These are phyloP conservation scores for Anthracocystis setariae DNA, from an alignment of 1,284 basidiomycete genomes.

Conservation along the genomic window DNA sequence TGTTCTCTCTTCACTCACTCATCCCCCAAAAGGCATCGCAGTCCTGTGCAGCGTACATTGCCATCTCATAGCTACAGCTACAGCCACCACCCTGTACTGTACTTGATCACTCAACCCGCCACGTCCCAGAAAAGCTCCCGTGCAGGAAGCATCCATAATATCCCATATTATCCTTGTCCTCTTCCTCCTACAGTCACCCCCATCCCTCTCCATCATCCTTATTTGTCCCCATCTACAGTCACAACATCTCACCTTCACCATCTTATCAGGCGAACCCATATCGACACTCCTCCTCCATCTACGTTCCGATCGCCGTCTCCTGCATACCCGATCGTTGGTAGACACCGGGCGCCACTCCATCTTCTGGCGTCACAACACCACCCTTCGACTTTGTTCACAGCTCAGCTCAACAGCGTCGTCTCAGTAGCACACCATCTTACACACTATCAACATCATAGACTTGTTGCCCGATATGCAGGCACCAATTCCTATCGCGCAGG, in stretches of 20 bases:
- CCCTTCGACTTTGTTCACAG: neutral
- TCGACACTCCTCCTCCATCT: slow-evolving; percentile 9
- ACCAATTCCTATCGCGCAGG: slow-evolving; percentile 49
- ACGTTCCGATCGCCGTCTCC: slow-evolving; percentile 1
- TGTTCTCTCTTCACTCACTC: neutral
- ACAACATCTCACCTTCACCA: slow-evolving; percentile 8
- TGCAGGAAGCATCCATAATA: slow-evolving; percentile 28
- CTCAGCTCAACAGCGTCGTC: slow-evolving; percentile 7
- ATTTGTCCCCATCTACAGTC: slow-evolving; percentile 30
- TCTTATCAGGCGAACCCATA: slow-evolving; percentile 7
- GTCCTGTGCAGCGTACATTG: slow-evolving; percentile 22
- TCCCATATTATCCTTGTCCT: slow-evolving; percentile 18
- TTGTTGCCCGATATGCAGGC: slow-evolving; percentile 49
- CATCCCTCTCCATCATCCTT: slow-evolving; percentile 3
- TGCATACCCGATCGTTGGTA: slow-evolving; percentile 2
- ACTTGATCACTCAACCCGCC: slow-evolving; percentile 13
- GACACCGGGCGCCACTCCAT: neutral
- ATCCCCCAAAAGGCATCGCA: slow-evolving; percentile 16
- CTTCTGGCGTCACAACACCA: too few species aligned
- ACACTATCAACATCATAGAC: slow-evolving; percentile 6
- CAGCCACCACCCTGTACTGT: too few species aligned
- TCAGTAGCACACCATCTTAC: neutral
- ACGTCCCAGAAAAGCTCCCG: slow-evolving; percentile 37
- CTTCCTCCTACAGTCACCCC: slow-evolving; percentile 1
- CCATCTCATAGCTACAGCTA: slow-evolving; percentile 22